Conservation (phyloP, 805 yeast species). For the Candida odintsovae region DNA sequence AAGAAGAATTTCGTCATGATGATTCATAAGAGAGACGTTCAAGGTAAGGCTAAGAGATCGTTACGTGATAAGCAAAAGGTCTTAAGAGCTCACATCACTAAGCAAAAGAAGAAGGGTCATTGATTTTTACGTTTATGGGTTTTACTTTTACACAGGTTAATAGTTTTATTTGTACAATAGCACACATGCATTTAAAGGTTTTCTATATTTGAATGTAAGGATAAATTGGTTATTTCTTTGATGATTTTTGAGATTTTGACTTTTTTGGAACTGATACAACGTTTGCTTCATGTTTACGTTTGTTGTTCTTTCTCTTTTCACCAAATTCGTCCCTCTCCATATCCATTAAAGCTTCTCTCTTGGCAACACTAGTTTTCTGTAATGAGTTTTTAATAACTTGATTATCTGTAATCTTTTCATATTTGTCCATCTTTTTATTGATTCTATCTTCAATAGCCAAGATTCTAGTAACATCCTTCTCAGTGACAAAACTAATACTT, state of each 20-base stretch:
- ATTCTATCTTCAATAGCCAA: conserved; percentile 84
- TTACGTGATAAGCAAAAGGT: conserved; percentile 87
- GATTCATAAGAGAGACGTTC: conserved; percentile 92
- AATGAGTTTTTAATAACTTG: conserved; percentile 69
- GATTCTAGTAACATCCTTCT: conserved; percentile 76
- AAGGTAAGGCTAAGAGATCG: conserved; percentile 88
- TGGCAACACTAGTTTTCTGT: conserved; percentile 69
- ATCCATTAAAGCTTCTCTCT: conserved; percentile 85
- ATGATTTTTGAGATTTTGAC: neutral
- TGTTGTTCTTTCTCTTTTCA: conserved; percentile 53
- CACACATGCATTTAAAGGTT: neutral
- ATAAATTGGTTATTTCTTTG: neutral
- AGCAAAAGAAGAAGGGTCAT: conserved; percentile 85
- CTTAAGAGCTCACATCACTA: conserved; percentile 76
- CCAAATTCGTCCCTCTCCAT: conserved; percentile 93
- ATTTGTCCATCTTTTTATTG: conserved; percentile 71
- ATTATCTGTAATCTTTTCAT: conserved; percentile 67
- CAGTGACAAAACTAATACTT: conserved; percentile 76
- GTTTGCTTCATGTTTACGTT: conserved; percentile 25
- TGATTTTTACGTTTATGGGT: conserved; percentile 19
- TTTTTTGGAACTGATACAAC: conserved; percentile 3
- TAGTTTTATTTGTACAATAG: neutral
- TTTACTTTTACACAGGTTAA: neutral
- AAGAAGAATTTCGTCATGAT: conserved; percentile 99
- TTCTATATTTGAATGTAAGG: neutral